Percentiles rank a stretch among this genome's conserved stretches.
phyloP scores from a whole-genome alignment of 495 filamentous ascomycete species.

The Neurospora tetrasperma region DNA sequence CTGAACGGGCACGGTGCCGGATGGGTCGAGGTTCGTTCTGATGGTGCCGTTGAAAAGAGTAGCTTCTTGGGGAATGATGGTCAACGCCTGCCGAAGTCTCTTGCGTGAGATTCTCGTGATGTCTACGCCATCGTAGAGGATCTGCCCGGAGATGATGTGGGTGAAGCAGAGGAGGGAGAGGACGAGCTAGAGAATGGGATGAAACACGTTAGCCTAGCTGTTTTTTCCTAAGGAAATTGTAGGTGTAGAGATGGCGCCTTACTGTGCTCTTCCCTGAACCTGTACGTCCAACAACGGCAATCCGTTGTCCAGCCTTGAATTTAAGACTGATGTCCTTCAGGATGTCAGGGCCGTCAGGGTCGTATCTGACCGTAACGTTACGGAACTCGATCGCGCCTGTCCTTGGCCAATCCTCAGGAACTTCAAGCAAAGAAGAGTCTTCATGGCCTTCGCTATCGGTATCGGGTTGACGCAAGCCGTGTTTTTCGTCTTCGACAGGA shows the following conservation, averaged over 20 bases:
- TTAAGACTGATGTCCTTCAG: slow-evolving; percentile 42
- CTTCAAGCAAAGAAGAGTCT: slow-evolving; percentile 5
- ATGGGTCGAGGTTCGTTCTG: slow-evolving; percentile 40
- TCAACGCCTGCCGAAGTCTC: slow-evolving; percentile 41
- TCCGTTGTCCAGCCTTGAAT: slow-evolving; percentile 41
- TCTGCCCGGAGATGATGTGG: slow-evolving; percentile 35
- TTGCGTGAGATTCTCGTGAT: slow-evolving; percentile 38
- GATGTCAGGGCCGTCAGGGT: slow-evolving; percentile 35
- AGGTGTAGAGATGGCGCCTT: slow-evolving; percentile 9
- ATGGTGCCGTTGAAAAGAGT: slow-evolving; percentile 44
- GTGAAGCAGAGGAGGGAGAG: slow-evolving; percentile 47
- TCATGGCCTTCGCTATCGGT: slow-evolving; percentile 16
- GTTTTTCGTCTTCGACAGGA: slow-evolving; percentile 33
- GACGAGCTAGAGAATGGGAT: slow-evolving; percentile 24
- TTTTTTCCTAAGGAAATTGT: background rate
- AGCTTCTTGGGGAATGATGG: slow-evolving; percentile 49
- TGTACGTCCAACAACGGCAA: slow-evolving; percentile 47
- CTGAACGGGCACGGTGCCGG: slow-evolving; percentile 30
- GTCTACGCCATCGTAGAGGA: slow-evolving; percentile 45
- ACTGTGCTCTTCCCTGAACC: slow-evolving; percentile 51
- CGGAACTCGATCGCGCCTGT: slow-evolving; percentile 40
- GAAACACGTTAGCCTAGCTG: slow-evolving; percentile 9
- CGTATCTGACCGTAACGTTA: slow-evolving; percentile 40
- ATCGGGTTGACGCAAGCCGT: slow-evolving; percentile 2
- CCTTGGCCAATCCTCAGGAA: slow-evolving; percentile 35